A percentile compares a stretch with the other conserved stretches of the same genome.
phyloP scores from a whole-genome alignment of 129 eudicot species.

The Dittrichia graveolens region DNA sequence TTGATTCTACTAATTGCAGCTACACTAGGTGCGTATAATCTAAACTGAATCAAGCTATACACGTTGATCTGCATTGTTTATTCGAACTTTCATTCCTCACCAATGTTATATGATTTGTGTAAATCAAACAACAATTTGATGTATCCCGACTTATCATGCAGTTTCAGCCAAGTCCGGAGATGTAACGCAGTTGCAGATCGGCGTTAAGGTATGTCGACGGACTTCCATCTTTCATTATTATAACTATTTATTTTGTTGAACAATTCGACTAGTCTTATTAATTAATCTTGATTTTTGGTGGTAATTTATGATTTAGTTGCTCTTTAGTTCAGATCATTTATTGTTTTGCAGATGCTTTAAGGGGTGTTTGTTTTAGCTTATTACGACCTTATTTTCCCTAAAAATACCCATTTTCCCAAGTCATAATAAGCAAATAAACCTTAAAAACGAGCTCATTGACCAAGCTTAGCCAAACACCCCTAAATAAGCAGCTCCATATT shows the following conservation, averaged over 20 bases:
- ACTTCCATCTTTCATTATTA: background rate
- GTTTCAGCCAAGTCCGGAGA: slow-evolving; percentile 79
- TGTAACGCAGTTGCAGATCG: slow-evolving; percentile 90
- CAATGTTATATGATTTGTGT: background rate
- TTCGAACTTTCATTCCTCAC: background rate
- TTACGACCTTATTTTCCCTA: no score
- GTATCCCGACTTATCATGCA: slow-evolving; percentile 30
- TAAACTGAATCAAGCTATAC: background rate
- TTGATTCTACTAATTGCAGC: slow-evolving; percentile 41
- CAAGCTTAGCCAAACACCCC: no score
- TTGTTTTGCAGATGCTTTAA: slow-evolving; percentile 6
- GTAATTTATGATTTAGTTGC: background rate
- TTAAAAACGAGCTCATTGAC: no score
- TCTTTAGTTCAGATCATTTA: slow-evolving; percentile 1
- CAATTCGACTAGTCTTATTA: background rate
- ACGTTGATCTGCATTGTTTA: background rate
- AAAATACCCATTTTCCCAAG: no score
- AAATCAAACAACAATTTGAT: slow-evolving; percentile 21
- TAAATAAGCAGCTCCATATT: background rate
- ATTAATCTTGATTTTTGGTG: slow-evolving; percentile 15
- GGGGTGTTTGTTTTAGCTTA: no score
- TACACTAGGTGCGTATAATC: slow-evolving; percentile 46
- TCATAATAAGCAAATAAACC: no score
- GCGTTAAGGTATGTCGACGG: slow-evolving; percentile 65
- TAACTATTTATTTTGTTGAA: background rate